phyloP scores from a whole-genome alignment of 1,284 basidiomycete genomes.

The Cryptococcus sp. region DNA sequence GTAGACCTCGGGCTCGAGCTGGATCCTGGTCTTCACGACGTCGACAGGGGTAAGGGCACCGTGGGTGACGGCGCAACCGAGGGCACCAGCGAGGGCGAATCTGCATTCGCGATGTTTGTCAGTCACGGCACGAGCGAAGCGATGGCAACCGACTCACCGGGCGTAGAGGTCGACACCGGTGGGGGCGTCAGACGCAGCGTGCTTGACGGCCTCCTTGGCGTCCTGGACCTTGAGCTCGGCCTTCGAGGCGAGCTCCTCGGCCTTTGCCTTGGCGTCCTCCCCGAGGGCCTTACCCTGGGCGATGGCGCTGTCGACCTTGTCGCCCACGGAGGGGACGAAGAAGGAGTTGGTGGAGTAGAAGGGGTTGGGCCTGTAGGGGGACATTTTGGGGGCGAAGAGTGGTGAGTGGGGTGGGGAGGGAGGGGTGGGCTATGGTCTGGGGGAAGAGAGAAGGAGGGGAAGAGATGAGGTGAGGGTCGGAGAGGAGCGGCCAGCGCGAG shows the following conservation, averaged over 20 bases:
- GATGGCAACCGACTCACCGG: conserved; percentile 33
- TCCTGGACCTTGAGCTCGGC: conserved; percentile 33
- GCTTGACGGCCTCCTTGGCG: conserved; percentile 45
- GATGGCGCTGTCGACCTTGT: conserved; percentile 47
- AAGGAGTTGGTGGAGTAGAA: conserved; percentile 49
- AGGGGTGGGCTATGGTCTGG: neutral
- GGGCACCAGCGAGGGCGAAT: conserved; percentile 73
- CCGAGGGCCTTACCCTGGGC: conserved; percentile 34
- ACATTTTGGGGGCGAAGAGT: conserved; percentile 17
- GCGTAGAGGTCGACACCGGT: conserved; percentile 53
- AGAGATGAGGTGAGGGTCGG: too few relatives aligned
- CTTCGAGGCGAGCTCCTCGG: conserved; percentile 24
- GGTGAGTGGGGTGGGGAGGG: neutral
- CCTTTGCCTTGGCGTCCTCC: conserved; percentile 30
- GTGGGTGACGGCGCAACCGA: conserved; percentile 91
- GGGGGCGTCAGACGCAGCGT: conserved; percentile 34
- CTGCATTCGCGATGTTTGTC: conserved; percentile 21
- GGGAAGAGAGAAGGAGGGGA: neutral
- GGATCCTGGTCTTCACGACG: conserved; percentile 97
- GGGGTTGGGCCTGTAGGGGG: conserved; percentile 44
- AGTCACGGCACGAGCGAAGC: neutral
- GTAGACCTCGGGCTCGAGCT: conserved; percentile 65
- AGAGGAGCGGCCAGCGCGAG: too few relatives aligned
- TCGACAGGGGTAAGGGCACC: conserved; percentile 90
- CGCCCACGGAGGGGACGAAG: conserved; percentile 49